Evolutionary conservation across 1,139 yeast genomes (phyloP).

Genomic region (Trichomonascaceae sp.): DNA sequence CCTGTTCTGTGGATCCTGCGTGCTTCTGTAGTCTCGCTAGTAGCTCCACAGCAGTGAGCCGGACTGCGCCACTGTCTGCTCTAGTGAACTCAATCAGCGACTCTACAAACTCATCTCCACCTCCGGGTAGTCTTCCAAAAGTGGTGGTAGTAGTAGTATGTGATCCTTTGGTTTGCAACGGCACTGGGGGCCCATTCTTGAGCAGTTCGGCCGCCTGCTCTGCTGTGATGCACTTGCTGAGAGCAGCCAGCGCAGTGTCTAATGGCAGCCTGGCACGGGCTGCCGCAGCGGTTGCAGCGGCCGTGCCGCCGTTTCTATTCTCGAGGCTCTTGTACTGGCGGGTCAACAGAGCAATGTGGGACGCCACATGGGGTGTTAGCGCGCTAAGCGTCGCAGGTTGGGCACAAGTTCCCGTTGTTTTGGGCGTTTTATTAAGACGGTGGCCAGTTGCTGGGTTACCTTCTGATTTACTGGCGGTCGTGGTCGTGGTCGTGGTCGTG

Average conservation of each 20-base stretch:
- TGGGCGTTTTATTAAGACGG: too few species aligned
- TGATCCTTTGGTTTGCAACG: too few species aligned
- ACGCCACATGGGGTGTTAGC: background rate
- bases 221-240: background rate
- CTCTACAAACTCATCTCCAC: constrained; percentile 12
- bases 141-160: background rate
- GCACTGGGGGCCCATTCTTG: background rate
- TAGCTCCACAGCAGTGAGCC: constrained; percentile 23
- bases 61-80: constrained; percentile 15
- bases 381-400: background rate
- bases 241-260: background rate
- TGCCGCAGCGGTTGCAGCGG: too few species aligned
- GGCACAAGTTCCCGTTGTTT: too few species aligned
- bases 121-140: constrained; percentile 3
- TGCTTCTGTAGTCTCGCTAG: constrained; percentile 19
- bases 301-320: background rate
- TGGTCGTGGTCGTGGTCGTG: background rate
- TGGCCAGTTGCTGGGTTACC: too few species aligned
- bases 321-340: background rate
- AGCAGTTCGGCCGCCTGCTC: background rate
- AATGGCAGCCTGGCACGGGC: too few species aligned
- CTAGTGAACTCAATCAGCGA: constrained; percentile 18
- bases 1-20: constrained; percentile 12
- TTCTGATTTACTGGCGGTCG: background rate
- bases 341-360: background rate